A percentile compares a stretch with the other conserved stretches of the same genome.
Evolutionary conservation across 1,284 basidiomycete species (phyloP).

Genomic region (Trametes sp.): DNA sequence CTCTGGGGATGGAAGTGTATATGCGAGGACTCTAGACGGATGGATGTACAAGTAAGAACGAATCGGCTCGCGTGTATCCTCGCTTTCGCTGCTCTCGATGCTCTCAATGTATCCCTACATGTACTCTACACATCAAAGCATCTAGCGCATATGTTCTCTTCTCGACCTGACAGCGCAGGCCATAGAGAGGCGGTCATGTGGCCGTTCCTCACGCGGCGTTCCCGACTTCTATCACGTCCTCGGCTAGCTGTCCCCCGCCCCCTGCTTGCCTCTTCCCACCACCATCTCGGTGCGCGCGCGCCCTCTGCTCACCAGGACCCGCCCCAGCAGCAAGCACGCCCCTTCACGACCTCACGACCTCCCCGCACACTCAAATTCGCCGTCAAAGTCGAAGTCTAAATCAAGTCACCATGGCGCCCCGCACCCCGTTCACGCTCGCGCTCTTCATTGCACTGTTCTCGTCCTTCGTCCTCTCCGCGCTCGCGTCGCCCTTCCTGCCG

Average conservation of each 20-base stretch:
- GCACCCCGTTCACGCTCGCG: slow-evolving; percentile 21
- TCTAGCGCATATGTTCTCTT: not conserved
- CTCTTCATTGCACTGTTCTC: slow-evolving; percentile 21
- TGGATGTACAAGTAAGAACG: not conserved
- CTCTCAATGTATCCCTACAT: not conserved
- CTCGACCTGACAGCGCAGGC: not conserved
- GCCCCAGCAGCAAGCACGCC: not conserved
- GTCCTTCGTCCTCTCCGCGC: slow-evolving; percentile 16
- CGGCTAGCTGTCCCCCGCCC: not conserved
- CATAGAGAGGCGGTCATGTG: not conserved
- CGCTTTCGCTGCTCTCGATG: not conserved
- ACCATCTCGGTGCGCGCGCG: slow-evolving; percentile 11
- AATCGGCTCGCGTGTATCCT: not conserved
- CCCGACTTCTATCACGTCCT: slow-evolving; percentile 12
- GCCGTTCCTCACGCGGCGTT: not conserved
- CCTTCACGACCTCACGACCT: slow-evolving; percentile 7
- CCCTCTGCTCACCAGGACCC: slow-evolving; percentile 2
- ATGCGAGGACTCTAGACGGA: too few species aligned
- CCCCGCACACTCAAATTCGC: not conserved
- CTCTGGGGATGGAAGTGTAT: not conserved
- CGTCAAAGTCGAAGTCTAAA: not conserved
- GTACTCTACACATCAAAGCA: not conserved
- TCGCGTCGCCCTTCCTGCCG: slow-evolving; percentile 24
- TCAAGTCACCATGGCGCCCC: slow-evolving; percentile 17
- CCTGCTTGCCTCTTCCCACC: slow-evolving; percentile 15